Conservation (phyloP, 2,329 filamentous ascomycete species). For the Calonectria fujianensis region DNA sequence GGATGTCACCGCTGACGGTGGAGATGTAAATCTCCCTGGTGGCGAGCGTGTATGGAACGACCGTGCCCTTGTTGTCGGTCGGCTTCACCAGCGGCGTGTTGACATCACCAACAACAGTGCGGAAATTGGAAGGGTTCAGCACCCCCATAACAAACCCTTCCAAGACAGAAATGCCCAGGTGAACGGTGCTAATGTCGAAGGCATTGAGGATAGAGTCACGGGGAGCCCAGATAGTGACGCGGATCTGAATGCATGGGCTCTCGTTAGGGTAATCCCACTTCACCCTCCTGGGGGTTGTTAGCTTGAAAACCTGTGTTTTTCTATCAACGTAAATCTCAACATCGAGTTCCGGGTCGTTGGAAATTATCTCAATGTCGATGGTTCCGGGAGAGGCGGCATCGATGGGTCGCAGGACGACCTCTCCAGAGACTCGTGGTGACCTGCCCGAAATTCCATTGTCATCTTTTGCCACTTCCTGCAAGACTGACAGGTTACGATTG, state of each 20-base stretch:
- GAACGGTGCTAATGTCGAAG: constrained; percentile 61
- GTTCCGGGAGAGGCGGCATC: constrained; percentile 58
- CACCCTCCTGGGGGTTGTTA: constrained; percentile 63
- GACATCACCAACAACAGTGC: constrained; percentile 63
- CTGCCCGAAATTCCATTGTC: constrained; percentile 47
- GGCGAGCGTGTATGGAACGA: constrained; percentile 63
- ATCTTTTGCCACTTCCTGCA: constrained; percentile 59
- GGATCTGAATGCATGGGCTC: constrained; percentile 69
- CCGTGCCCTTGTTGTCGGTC: constrained; percentile 49
- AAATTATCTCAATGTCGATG: constrained; percentile 66
- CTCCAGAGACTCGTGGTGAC: constrained; percentile 65
- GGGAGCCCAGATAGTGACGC: constrained; percentile 69
- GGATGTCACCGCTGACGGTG: constrained; percentile 66
- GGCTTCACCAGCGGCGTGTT: constrained; percentile 57
- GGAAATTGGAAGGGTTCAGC: constrained; percentile 55
- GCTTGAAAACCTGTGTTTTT: constrained; percentile 60
- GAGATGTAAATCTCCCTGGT: constrained; percentile 64
- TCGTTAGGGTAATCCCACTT: constrained; percentile 52
- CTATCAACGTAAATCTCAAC: constrained; percentile 60
- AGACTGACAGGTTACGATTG: constrained; percentile 62
- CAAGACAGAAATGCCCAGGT: constrained; percentile 64
- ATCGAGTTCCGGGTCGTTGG: constrained; percentile 66
- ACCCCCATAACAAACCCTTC: constrained; percentile 63
- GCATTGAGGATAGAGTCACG: constrained; percentile 60
- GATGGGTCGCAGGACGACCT: constrained; percentile 66